Base-by-base conservation (phyloP, 805 yeast genomes). In the Wickerhamia fluorescens region DNA sequence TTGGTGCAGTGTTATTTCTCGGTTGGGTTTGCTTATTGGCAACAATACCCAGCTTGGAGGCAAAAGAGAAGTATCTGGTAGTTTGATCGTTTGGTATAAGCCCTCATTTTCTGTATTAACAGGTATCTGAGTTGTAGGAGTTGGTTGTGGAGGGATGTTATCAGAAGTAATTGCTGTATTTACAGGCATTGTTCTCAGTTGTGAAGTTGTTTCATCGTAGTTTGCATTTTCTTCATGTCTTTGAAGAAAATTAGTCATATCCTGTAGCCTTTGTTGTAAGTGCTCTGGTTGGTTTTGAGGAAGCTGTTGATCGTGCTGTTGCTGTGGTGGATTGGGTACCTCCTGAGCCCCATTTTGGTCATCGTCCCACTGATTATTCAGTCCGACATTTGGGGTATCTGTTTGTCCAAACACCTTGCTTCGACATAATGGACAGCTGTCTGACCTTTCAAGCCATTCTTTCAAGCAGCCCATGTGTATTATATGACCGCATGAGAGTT, bases 361-460 rank as follows among this genome's bases (percentile, higher is more conserved):
- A n/a, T n/a, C n/a, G n/a, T n/a, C n/a, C n/a, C n/a, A n/a, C n/a
- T n/a, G n/a, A n/a, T n/a, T n/a, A n/a, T n/a, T n/a, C n/a, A n/a
- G n/a, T n/a, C n/a, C n/a, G n/a, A n/a, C n/a, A n/a, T n/a, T n/a
- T 5, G 24, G 22, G 9, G 27, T 21, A 10, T 27, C 14, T 6
- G 20, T 23, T 3, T 29, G 14, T 14, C 34, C 44, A 36, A 63
- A 62, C 5, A 86, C 94, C 7, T 75, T 72, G 17, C 78, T 65
- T 36, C 95, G 66, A 52, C 98, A 92, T 30, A 88, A 75, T 2
- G 98, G 98, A 59, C 98, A 92, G n/a, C 75, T 73, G 42, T 80
- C 89, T 0, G 95, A 85, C 40, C 95, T 71, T 47, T 84, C 94
- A 42, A 92, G 65, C 98, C 98, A 92, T 41, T 82, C 79, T 46